Evolutionary conservation across 495 filamentous ascomycete genomes (phyloP).

Genomic region (Tuber calosporum): DNA sequence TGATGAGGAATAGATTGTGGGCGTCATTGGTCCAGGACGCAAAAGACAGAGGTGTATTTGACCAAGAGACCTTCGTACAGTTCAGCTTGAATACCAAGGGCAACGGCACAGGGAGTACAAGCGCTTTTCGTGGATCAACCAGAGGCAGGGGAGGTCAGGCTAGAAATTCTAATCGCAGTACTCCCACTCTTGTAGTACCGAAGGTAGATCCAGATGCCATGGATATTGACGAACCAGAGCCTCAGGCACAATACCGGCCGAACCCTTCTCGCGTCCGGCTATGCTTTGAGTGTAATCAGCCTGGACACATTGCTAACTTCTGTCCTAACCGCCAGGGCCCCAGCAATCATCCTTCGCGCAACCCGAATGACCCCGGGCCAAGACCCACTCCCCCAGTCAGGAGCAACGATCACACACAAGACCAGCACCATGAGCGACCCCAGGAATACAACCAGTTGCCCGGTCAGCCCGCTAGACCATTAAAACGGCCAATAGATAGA

Average conservation of each 20-base stretch:
- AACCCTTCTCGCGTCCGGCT: neutral
- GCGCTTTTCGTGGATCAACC: neutral
- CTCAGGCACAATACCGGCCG: slow-evolving; percentile 2
- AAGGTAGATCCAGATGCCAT: slow-evolving; percentile 26
- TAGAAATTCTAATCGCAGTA: slow-evolving; percentile 9
- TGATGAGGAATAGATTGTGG: slow-evolving; percentile 87
- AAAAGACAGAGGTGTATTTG: slow-evolving; percentile 65
- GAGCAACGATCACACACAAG: neutral
- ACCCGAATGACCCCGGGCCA: slow-evolving; percentile 5
- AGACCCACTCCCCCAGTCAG: neutral
- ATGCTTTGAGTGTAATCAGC: slow-evolving; percentile 2
- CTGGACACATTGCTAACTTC: slow-evolving; percentile 1
- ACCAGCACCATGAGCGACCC: neutral
- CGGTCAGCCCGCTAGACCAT: neutral
- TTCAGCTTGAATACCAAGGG: slow-evolving; percentile 17
- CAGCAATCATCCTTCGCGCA: neutral
- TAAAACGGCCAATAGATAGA: neutral
- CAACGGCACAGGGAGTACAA: slow-evolving; percentile 12
- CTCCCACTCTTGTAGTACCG: slow-evolving; percentile 3
- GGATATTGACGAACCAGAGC: slow-evolving; percentile 36
- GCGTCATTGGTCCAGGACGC: slow-evolving; percentile 73
- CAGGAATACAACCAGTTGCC: neutral
- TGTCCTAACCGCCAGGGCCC: slow-evolving; percentile 6
- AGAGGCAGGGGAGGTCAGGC: slow-evolving; percentile 18
- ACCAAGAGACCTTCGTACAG: slow-evolving; percentile 48